Conservation (phyloP, 1,284 basidiomycete species). For the Cryptococcus sp. region DNA sequence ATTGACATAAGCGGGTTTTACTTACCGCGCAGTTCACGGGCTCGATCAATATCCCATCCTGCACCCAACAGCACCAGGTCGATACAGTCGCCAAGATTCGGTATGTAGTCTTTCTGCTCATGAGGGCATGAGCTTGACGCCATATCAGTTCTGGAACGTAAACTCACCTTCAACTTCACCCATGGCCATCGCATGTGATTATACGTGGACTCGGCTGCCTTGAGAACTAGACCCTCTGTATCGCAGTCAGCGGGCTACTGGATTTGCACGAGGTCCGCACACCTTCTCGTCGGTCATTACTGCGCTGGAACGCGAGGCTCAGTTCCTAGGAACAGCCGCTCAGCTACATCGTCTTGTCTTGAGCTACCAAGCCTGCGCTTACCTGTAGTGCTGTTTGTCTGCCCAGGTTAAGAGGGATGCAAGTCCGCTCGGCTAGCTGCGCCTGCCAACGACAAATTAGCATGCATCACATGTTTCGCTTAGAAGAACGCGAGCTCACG, state of each 20-base stretch:
- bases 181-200: conserved; percentile 65
- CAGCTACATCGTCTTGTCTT: background rate
- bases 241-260: background rate
- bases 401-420: conserved; percentile 51
- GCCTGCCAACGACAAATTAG: conserved; percentile 28
- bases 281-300: conserved; percentile 57
- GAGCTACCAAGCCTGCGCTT: background rate
- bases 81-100: conserved; percentile 74
- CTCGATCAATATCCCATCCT: conserved; percentile 75
- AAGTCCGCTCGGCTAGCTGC: conserved; percentile 62
- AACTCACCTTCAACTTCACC: conserved; percentile 67
- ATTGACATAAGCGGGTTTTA: background rate
- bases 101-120: conserved; percentile 77
- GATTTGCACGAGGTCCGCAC: conserved; percentile 12
- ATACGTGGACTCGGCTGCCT: conserved; percentile 68
- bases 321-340: conserved; percentile 40
- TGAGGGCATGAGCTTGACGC: background rate
- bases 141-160: background rate
- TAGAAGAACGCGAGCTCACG: conserved; percentile 34
- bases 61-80: conserved; percentile 76
- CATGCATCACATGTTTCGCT: background rate
- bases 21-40: conserved; percentile 69
- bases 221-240: conserved; percentile 70
- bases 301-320: conserved; percentile 58
- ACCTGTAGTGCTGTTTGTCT: conserved; percentile 19